Base-by-base conservation (phyloP, 495 filamentous ascomycete species). In the Echria macrotheca region DNA sequence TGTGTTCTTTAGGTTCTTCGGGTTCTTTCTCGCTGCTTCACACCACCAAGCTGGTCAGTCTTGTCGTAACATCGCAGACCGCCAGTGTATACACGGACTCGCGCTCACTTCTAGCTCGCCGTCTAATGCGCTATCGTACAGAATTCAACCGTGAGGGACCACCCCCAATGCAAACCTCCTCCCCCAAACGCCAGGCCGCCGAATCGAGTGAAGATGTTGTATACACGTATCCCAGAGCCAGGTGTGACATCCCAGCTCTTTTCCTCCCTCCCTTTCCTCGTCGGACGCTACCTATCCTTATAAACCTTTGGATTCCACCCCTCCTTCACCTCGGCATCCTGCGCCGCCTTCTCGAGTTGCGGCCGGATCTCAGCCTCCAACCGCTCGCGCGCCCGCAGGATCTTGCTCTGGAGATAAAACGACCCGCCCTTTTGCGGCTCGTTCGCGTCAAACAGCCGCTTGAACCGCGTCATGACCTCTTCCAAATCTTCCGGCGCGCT, bases 381-480 rank as follows among this genome's bases (percentile, higher is more conserved):
- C 52, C 93, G 75, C 69, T 98, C 90, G 35, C 91, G 77, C 38
- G 93, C 93, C 46, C 93, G 73, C 45, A 97, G 68, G 35, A 98
- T 79, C 69, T 98, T 98, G 71, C 94, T 97, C 71, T 98, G 93
- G 45, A 98, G 74, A 66, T 98, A 98, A 64, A 98, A 97, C 60
- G 89, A 95, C 11, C 93, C 93, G 23, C 93, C 93, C 64, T 95
- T 95, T 64, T 89, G 74, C 19, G 93, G 91, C 46, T 97, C 87
- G 69, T 98, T 98, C 52, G 75, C 63, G 60, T 97, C 94, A 66
- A 97, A 98, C 39, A 98, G 71, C 53, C 82, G 83, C 80, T 97
- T 97, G 77, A 96, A 98, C 35, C 89, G 79, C 49, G 85, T 81
- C 73, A 84, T 85, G 41, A 94, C 78, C 28, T 79, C 67, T 52